Evolutionary conservation across 352 stramenopile species (phyloP), one percentile per base, ranked within the genome.

Genomic region (Plasmopara viticola): DNA sequence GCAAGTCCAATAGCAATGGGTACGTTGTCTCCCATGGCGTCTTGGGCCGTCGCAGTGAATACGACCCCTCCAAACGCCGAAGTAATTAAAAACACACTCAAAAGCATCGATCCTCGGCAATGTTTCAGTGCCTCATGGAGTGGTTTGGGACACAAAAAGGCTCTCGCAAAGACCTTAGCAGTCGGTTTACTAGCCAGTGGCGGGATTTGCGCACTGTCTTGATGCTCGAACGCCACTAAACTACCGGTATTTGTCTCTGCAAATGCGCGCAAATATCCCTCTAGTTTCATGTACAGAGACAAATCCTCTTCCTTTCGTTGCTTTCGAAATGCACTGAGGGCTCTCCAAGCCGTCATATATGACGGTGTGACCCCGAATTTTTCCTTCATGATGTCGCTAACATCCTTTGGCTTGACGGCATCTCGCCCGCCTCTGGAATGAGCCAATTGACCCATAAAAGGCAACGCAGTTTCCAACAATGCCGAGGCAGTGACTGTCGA

Each of bases 331-430:
- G 75, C 73, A 51, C 67, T 84, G 14, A 90, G 58, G 9, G 80
- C 80, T 35, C 80, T 68, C 80, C 80, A 90, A 7, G 80, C 77
- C 13, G 80, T 87, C 80, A 90, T 88, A 45, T 90, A 90, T 12
- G 73, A 86, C 44, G 77, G 71, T 38, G 78, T 74, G 10, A 90
- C 75, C 14, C 80, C 80, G 47, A 88, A 90, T 40, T 88, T 81
- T 47, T 88, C 75, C 62, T 86, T 90, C 75, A 90, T 88, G 48
- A 90, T 84, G 43, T 80, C 65, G 30, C 75, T 81, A 60, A 90
- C 85, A 53, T 90, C 77, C 25, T 85, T 80, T 6, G 80, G 80
- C 18, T 84, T 84, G 15, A 90, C 74, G 5, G 66, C 57, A 37
- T 81, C 70, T 29, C 61, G 63, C 18, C 77, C 67, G 18, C 65